Evolutionary conservation across 306 rosid species (phyloP), one percentile per base, ranked within the genome.

Genomic region (Corylus avellana): DNA sequence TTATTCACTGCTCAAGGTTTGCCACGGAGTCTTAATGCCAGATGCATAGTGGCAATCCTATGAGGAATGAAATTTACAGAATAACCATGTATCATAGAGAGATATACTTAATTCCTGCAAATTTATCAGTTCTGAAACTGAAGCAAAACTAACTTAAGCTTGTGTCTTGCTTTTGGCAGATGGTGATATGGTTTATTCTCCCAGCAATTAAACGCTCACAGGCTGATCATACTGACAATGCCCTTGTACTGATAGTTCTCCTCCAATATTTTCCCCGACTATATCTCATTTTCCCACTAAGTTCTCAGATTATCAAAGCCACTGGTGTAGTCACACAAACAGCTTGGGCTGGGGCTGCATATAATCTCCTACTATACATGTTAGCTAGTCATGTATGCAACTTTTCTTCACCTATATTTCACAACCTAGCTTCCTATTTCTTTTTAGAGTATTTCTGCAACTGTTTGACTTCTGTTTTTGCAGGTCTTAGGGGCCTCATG

Each of bases 321-420:
- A 87, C 93, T 3, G 98, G 98, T 57, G 81, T 92, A 9, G 97
- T 89, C 74, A 92, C 98, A 80, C 91, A 87, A 84, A 92, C 97
- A 0, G 98, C 98, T 42, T 94, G 97, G 97, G 97, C 98, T 12
- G 98, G 98, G 81, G 98, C 97, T 78, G 98, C 97, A 1, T 94
- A 94, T 57, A 94, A 94, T 85, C 95, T 94, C 29, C 20, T 92
- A 74, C 94, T 94, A 70, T 94, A 92, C 88, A 90, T 92, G 98
- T 81, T 94, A 77, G 98, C 97, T 47, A 94, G 98, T 85, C 97
- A 94, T 90, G 98, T 94, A 87, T 70, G 88, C 47, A 76, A 61
- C 25, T n/a, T 71, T 16, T 67, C 78, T 75, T 67, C 71, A 27
- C 29, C 48, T 63, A 71, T 25, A 78, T 79, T 61, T 18, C 25